Evolutionary conservation across 2,329 filamentous ascomycete species (phyloP), one percentile per base, ranked within the genome.

Genomic region (Penicillium sp.): DNA sequence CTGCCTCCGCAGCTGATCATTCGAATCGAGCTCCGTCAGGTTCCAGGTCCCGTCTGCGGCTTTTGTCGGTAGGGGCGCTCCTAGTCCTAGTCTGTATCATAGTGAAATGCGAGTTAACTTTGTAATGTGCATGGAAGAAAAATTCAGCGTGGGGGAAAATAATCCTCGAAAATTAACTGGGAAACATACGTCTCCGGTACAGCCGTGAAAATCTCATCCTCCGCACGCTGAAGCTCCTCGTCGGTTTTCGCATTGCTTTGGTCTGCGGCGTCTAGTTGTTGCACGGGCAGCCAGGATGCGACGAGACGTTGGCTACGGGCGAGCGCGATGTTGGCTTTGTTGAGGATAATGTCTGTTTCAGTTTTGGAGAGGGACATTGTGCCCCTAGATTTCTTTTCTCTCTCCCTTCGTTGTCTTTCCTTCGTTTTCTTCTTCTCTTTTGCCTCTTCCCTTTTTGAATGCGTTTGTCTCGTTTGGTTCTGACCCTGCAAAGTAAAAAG

Each of bases 231-330:
- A 19, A 81, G 69, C 63, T 84, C 79, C 60, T 81, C 75, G 41
- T 79, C 73, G 21, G 80, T 73, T 66, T 80, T 81, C 57, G 71
- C 67, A 62, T 75, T 70, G 56, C 72, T 67, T 53, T 72, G 66
- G 52, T 80, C 78, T 23, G 77, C 73, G n/a, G 73, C 60, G 35
- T 13, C 11, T 6, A 79, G 72, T 60, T 76, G 35, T 13, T 41
- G 77, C n/a, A 82, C 73, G 13, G 84, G 83, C 31, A 88, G 80
- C 83, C 84, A 85, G 66, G 85, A 86, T 55, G 83, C 79, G 62
- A 88, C 76, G 19, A 86, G 75, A 38, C 81, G 81, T 66, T 86
- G 84, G 55, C 80, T 82, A 58, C 83, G 82, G 7, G 85, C 84
- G 9, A 86, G 75, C 3, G 80, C 80, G 51, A 88, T 79, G 64